phyloP scores from a whole-genome alignment of 2,329 filamentous ascomycete species.

The Claviceps sp. region DNA sequence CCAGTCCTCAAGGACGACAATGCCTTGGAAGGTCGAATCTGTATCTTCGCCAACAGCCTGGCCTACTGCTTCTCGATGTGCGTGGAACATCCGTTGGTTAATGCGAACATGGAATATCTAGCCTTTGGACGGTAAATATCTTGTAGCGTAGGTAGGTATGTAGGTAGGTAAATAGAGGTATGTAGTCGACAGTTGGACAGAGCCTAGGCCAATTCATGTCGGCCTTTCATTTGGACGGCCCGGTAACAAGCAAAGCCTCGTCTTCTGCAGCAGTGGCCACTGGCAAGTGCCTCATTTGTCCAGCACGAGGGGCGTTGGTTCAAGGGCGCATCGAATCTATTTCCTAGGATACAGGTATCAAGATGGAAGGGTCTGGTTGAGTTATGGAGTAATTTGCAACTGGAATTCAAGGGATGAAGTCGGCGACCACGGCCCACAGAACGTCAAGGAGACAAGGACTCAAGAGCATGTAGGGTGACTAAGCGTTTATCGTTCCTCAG shows the following conservation, averaged over 20 bases:
- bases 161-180: neutral
- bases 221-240: neutral
- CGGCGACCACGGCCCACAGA: neutral
- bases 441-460: no score
- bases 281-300: neutral
- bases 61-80: neutral
- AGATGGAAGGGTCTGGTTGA: neutral
- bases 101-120: no score
- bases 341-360: neutral
- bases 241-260: neutral
- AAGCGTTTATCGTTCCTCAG: neutral
- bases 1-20: neutral
- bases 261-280: neutral
- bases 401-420: slow-evolving; percentile 7
- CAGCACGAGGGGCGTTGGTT: neutral
- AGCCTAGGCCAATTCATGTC: neutral
- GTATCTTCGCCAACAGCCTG: neutral
- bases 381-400: neutral
- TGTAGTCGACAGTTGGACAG: neutral
- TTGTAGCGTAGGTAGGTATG: neutral
- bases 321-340: neutral
- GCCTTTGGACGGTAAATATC: no score
- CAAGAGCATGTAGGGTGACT: neutral
- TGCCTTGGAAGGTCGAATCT: neutral
- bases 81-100: neutral